These are phyloP conservation scores for Puccinellia tenuiflora DNA, from an alignment of 176 grass and related monocot genomes.

Conservation along the genomic window DNA sequence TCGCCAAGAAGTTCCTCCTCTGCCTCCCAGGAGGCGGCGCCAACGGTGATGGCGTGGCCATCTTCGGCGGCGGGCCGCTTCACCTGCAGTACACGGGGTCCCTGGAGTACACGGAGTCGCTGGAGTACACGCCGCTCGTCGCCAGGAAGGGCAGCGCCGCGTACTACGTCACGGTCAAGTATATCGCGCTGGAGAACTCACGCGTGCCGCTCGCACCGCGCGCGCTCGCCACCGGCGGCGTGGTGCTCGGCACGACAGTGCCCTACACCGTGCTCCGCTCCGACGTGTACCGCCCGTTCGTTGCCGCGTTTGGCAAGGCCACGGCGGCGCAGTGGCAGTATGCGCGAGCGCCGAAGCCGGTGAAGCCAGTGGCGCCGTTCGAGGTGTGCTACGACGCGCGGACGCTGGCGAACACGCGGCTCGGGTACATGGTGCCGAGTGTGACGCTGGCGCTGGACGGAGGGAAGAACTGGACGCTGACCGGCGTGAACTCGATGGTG, in stretches of 20 bases:
- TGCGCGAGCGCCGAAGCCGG: neutral
- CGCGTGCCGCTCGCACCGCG: neutral
- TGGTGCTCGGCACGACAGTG: conserved; percentile 17
- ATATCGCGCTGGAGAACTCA: neutral
- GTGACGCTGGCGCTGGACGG: conserved; percentile 19
- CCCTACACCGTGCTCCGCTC: conserved; percentile 37
- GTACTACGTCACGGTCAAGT: neutral
- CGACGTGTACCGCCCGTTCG: conserved; percentile 38
- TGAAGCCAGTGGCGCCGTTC: conserved; percentile 20
- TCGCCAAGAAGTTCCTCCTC: conserved; percentile 35
- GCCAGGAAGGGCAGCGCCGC: neutral
- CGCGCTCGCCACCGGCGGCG: conserved; percentile 25
- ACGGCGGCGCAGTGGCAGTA: neutral
- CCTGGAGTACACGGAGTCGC: neutral
- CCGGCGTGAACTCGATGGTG: conserved; percentile 27
- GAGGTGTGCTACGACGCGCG: conserved; percentile 14
- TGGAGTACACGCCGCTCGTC: conserved; percentile 7
- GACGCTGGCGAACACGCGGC: neutral
- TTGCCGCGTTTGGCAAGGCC: conserved; percentile 20
- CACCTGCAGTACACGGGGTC: neutral
- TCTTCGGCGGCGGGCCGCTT: conserved; percentile 26
- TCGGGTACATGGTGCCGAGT: conserved; percentile 25
- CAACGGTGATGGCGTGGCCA: conserved; percentile 16
- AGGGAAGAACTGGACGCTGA: conserved; percentile 23
- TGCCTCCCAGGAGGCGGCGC: conserved; percentile 37